Base-by-base conservation (phyloP, 2,329 filamentous ascomycete genomes). In the Aspergillus ustus region DNA sequence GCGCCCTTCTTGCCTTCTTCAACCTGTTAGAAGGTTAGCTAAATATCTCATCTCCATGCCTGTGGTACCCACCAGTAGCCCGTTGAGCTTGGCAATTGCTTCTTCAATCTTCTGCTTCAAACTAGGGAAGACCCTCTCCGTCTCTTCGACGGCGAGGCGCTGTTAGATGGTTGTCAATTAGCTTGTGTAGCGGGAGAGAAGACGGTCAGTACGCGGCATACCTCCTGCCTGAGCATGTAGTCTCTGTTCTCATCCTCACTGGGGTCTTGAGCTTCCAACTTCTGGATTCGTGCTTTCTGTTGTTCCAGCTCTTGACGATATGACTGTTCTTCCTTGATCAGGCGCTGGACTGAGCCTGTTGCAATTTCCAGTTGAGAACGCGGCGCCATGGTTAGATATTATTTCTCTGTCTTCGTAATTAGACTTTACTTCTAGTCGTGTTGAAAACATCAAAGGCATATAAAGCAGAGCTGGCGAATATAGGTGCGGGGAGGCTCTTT, bases 301-400 rank as follows among this genome's bases (percentile, higher is more conserved):
- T 89, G 83, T 66, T 85, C 82, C 20, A 93, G 85, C 77, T 99
- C 95, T 74, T 90, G 90, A 82, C 93, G 90, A 81, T 99, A 98
- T 70, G 89, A 94, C 44, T 85, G 83, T 77, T 97, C 92, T 78
- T 99, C 95, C 78, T 96, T 97, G 67, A 97, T 87, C 52, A 98
- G 86, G 62, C 95, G 92, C 70, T 86, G 83, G 68, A 98, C 87
- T 20, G 92, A 88, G 64, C 89, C 87, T 25, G 91, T 95, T 49
- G 90, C 88, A 73, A 97, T 95, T 92, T 63, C 91, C 88, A 77
- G 96, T 92, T 70, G 87, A 79, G 75, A 97, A 87, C 69, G 89
- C 85, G 92, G 84, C 3, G 91, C 85, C 93, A 97, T 97, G 53
- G 15, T 72, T 63, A 55, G 48, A 60, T 40, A 59, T 68, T 54